These are phyloP conservation scores for Phytophthora pinifolia DNA, from an alignment of 352 stramenopile species.

Conservation along the genomic window DNA sequence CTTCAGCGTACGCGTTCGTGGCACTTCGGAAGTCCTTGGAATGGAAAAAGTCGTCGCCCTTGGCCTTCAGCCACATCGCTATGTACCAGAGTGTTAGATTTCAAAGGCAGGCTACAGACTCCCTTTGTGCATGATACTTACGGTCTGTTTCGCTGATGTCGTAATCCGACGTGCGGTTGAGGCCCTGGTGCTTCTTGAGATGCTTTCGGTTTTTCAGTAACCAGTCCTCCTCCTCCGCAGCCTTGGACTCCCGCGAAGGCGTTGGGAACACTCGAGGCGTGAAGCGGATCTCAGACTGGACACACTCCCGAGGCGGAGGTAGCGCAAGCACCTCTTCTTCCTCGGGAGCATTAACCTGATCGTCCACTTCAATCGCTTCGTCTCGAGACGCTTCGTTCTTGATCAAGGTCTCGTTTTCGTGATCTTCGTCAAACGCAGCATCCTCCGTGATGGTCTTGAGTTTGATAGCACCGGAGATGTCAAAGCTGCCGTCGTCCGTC, in stretches of 20 bases:
- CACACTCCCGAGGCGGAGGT: constrained; percentile 42
- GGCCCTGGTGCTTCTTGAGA: constrained; percentile 67
- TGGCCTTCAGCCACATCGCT: constrained; percentile 88
- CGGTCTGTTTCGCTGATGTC: constrained; percentile 87
- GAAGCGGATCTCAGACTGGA: constrained; percentile 67
- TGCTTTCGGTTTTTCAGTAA: constrained; percentile 83
- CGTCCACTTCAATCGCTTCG: constrained; percentile 16
- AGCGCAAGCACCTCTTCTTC: constrained; percentile 22
- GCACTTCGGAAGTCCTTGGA: constrained; percentile 67
- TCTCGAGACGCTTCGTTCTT: constrained; percentile 2
- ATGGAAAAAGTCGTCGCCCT: constrained; percentile 83
- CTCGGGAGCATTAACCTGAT: neutral
- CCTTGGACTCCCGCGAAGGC: constrained; percentile 77
- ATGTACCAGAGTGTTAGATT: neutral
- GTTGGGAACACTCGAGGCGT: constrained; percentile 80
- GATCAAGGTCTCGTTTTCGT: neutral
- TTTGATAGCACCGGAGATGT: constrained; percentile 29
- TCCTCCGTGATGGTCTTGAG: neutral
- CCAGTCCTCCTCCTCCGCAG: constrained; percentile 81
- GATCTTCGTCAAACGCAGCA: neutral
- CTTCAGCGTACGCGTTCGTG: constrained; percentile 70
- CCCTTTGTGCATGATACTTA: constrained; percentile 28
- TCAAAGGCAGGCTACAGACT: neutral
- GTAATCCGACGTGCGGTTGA: constrained; percentile 48
- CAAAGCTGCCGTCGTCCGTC: constrained; percentile 51